Base-by-base conservation (phyloP, 345 rosid species). In the Euphorbia tirucalli region DNA sequence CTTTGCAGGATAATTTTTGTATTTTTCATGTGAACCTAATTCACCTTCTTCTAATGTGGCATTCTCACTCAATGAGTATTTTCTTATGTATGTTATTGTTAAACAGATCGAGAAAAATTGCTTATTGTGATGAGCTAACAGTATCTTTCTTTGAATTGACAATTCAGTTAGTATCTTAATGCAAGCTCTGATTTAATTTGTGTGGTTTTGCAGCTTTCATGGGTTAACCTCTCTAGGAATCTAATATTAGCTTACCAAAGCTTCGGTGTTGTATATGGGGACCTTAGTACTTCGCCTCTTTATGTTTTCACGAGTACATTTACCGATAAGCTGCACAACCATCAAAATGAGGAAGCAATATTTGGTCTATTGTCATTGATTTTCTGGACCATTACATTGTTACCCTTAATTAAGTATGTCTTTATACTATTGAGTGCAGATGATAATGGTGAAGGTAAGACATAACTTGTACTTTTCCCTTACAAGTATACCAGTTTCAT, bases 211-310 rank as follows among this genome's bases (percentile, higher is more conserved):
- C 89, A 93, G 97, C 82, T 86, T 78, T 86, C 89, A 35, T 89
- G 93, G 96, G 80, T 71, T 61, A 83, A 71, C 71, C 83, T 89
- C 64, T 84, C 89, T 18, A 83, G 85, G 77, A 89, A 82, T 83
- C 77, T 93, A 65, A 30, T 93, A 28, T 79, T 93, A 80, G 93
- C 98, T 21, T 93, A 91, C 83, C 98, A 93, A 75, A 93, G 97
- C 84, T 81, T 93, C 30, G 98, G 97, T 7, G 92, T 93, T 18
- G 96, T 93, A 62, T 93, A 89, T 73, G 97, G 98, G 65, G 90
- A 84, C 74, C 83, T 93, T 59, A 87, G 89, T 79, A 93, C 92
- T 62, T 93, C 98, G 37, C 98, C 98, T 61, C 98, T 93, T 27
- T 93, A 93, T 74, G 98, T 89, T 61, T 93, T 54, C 70, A 69